Evolutionary conservation across 2,329 filamentous ascomycete species (phyloP).

Genomic region (Sarocladium strictum): DNA sequence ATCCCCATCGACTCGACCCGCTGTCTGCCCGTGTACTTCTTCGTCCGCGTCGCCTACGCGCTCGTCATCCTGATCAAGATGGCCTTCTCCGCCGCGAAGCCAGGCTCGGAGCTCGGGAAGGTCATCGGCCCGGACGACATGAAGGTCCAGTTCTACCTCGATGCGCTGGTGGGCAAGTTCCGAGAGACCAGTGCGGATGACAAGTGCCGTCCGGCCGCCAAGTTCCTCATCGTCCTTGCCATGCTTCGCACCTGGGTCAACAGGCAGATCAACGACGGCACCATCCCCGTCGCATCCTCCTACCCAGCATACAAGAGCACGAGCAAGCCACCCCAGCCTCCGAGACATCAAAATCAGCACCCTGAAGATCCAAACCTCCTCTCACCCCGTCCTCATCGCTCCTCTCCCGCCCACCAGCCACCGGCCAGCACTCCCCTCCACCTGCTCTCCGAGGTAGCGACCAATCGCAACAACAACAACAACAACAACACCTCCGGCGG

Average conservation of each 20-base stretch:
- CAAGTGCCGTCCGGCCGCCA: conserved; percentile 58
- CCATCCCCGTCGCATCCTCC: not conserved
- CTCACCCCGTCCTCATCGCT: not conserved
- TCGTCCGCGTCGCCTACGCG: conserved; percentile 66
- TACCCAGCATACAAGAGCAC: not conserved
- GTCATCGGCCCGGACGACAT: conserved; percentile 64
- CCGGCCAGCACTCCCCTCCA: conserved; percentile 48
- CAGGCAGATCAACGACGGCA: conserved; percentile 31
- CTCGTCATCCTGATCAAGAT: conserved; percentile 70
- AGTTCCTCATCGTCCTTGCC: conserved; percentile 64
- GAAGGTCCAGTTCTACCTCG: conserved; percentile 60
- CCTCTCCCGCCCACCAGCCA: conserved; percentile 7
- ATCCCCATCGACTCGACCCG: conserved; percentile 55
- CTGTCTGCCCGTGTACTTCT: conserved; percentile 63
- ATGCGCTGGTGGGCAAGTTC: conserved; percentile 64
- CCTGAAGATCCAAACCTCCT: conserved; percentile 12
- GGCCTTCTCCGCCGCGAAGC: conserved; percentile 59
- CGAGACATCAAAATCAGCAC: conserved; percentile 10
- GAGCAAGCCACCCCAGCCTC: not conserved
- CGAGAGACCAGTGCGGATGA: conserved; percentile 56
- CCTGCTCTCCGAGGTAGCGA: conserved; percentile 52
- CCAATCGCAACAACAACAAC: conserved; percentile 15
- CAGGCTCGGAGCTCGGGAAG: conserved; percentile 60
- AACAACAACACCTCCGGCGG: not conserved
- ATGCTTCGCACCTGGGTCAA: conserved; percentile 68